Percentiles rank a stretch among this genome's conserved stretches.
phyloP scores from a whole-genome alignment of 2,329 filamentous ascomycete species.

The Coniochaeta ligniaria region DNA sequence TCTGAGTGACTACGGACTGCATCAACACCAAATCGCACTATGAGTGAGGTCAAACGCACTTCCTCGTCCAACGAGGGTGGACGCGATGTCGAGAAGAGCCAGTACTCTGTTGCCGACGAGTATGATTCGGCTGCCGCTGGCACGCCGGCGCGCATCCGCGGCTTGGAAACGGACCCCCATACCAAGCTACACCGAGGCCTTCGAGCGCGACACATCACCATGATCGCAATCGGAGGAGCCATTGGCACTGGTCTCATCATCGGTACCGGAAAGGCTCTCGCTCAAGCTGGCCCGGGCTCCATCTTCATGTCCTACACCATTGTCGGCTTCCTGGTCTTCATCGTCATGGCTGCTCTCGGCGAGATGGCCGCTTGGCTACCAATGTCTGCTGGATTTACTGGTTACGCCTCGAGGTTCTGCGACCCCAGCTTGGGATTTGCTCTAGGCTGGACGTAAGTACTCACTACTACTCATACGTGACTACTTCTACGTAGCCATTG shows the following conservation, averaged over 20 bases:
- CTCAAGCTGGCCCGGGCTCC: conserved; percentile 51
- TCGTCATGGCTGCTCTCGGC: conserved; percentile 75
- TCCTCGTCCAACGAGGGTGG: conserved; percentile 2
- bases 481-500: neutral
- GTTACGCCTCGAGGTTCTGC: conserved; percentile 72
- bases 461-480: neutral
- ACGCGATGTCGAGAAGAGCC: neutral
- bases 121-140: neutral
- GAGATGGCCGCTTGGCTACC: conserved; percentile 84
- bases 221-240: conserved; percentile 47
- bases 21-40: neutral
- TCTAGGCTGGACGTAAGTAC: conserved; percentile 59
- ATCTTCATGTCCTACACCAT: conserved; percentile 66
- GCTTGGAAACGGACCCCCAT: neutral
- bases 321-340: conserved; percentile 65
- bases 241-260: conserved; percentile 71
- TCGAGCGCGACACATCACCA: conserved; percentile 47
- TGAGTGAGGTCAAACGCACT: neutral
- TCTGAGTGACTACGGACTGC: conserved; percentile 1
- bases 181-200: conserved; percentile 34
- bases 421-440: conserved; percentile 77
- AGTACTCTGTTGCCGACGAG: neutral
- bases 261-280: conserved; percentile 51
- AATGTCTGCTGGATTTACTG: conserved; percentile 70
- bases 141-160: neutral